These are phyloP conservation scores for Cytospora piceicola DNA, from an alignment of 2,329 filamentous ascomycete species.

Conservation along the genomic window DNA sequence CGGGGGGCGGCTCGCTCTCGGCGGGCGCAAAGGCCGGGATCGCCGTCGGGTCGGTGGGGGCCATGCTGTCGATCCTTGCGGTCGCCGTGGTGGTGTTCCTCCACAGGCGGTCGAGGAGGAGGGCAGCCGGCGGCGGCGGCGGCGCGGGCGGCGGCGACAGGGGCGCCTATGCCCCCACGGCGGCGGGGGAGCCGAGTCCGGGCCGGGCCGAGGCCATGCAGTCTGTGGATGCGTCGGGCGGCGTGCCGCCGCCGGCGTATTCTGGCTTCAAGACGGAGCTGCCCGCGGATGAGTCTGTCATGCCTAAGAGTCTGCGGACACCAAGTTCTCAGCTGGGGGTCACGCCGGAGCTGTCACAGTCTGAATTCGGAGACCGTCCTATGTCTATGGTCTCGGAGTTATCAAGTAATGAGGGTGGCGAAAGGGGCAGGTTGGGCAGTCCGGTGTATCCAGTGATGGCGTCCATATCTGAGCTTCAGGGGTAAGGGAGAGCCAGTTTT, in stretches of 20 bases:
- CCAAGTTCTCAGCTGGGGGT: not conserved
- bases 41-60: not conserved
- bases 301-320: not conserved
- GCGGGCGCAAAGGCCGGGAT: not conserved
- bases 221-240: not conserved
- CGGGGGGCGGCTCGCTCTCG: not conserved
- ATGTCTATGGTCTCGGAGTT: not conserved
- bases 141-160: not conserved
- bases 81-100: not conserved
- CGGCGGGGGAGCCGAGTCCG: not conserved
- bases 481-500: not conserved
- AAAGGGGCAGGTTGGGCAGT: not conserved
- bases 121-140: not conserved
- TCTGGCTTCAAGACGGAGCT: not conserved
- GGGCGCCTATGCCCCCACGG: not conserved
- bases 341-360: not conserved
- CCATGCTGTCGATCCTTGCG: not conserved
- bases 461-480: not conserved
- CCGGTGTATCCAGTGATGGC: not conserved
- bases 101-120: not conserved
- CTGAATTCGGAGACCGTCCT: not conserved
- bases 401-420: not conserved
- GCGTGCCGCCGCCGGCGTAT: not conserved
- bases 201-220: not conserved
- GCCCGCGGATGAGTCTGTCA: not conserved